These are phyloP conservation scores for Sporothrix curviconia DNA, from an alignment of 2,329 filamentous ascomycete species.

Conservation along the genomic window DNA sequence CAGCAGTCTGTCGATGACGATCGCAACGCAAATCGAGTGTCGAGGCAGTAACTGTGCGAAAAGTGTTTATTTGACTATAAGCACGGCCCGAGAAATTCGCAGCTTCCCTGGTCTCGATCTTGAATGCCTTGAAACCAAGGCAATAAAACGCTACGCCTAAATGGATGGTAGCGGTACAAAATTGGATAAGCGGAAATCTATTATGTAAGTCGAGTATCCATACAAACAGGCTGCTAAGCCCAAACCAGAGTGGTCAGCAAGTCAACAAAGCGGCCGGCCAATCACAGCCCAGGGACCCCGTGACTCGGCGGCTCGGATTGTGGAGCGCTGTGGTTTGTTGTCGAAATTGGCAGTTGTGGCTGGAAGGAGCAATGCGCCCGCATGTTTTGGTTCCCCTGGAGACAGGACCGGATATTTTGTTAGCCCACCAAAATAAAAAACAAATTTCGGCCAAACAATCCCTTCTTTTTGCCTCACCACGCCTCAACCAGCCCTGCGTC, in stretches of 20 bases:
- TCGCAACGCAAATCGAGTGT: slow-evolving; percentile 5
- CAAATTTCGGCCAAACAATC: slow-evolving; percentile 22
- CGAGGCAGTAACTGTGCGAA: slow-evolving; percentile 1
- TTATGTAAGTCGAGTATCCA: not conserved
- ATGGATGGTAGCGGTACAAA: not conserved
- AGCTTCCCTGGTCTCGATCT: no score
- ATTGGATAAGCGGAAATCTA: not conserved
- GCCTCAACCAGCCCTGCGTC: slow-evolving; percentile 4
- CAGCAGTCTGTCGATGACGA: not conserved
- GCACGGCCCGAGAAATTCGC: no score
- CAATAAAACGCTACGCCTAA: not conserved
- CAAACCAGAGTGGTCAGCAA: not conserved
- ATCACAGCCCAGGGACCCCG: slow-evolving; percentile 1
- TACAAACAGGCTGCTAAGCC: not conserved
- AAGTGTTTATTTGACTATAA: not conserved
- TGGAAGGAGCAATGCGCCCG: slow-evolving; percentile 13
- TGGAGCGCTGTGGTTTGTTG: slow-evolving; percentile 7
- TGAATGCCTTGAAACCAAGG: not conserved
- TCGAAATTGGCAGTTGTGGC: slow-evolving; percentile 12
- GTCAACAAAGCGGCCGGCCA: not conserved
- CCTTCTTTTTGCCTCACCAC: slow-evolving; percentile 11
- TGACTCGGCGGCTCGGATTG: slow-evolving; percentile 12
- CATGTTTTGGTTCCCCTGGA: slow-evolving; percentile 23
- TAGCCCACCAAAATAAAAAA: slow-evolving; percentile 23
- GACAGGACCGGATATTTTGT: slow-evolving; percentile 19